phyloP scores from a whole-genome alignment of 75 land plant species.

The Adiantum capillusveneris region DNA sequence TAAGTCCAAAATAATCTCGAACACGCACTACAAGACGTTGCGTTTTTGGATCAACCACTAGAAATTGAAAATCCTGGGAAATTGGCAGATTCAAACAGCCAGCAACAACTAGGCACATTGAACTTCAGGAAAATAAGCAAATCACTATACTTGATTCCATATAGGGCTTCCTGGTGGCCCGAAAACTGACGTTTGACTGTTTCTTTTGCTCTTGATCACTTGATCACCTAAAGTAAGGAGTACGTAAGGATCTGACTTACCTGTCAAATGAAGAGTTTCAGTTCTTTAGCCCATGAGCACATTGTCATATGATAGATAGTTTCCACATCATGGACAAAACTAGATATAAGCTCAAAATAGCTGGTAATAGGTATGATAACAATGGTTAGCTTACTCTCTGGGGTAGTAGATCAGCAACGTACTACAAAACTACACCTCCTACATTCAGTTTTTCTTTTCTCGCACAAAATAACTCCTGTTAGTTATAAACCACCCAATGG shows the following conservation, averaged over 20 bases:
- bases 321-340: no score
- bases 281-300: no score
- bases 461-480: no score
- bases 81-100: not conserved
- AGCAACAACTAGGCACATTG: not conserved
- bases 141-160: conserved; percentile 77
- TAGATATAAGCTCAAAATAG: no score
- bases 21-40: conserved; percentile 69
- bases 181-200: conserved; percentile 92
- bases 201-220: conserved; percentile 80
- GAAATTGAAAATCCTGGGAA: conserved; percentile 89
- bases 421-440: no score
- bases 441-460: no score
- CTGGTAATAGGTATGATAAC: no score
- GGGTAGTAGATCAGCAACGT: no score
- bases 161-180: conserved; percentile 98
- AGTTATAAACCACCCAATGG: no score
- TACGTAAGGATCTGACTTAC: conserved; percentile 93
- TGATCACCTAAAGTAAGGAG: conserved; percentile 78
- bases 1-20: conserved; percentile 69
- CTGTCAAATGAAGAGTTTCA: no score
- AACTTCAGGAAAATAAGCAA: not conserved
- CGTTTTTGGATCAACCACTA: conserved; percentile 71
- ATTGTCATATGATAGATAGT: no score
- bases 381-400: no score